Evolutionary conservation across 1,139 yeast genomes (phyloP), one percentile per base, ranked within the genome.

Genomic region (Blastobotrys malaysiensis): DNA sequence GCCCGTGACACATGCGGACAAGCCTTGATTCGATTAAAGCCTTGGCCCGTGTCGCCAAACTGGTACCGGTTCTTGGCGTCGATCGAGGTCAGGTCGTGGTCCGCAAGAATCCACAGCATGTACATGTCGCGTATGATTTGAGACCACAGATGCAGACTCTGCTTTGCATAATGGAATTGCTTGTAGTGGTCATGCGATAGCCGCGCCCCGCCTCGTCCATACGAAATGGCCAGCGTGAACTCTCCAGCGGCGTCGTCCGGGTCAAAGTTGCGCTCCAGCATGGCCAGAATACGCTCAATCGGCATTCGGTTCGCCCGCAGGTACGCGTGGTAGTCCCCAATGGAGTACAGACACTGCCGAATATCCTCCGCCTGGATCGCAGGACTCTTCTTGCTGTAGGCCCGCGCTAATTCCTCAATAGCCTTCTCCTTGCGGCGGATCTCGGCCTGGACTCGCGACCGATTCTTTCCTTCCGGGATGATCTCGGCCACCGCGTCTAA

Each of bases 11-110:
- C 77, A 14, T 76, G 71, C 1, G 91, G 90, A 61, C 90, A 84
- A 1, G 85, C 69, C 66, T 86, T 86, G 53, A 86, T 79, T 58
- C 93, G 77, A 65, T 85, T 84, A 22, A 86, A 73, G 20, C 93
- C 93, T 68, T 85, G 93, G 2, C 91, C 93, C 0, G 91, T 85
- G 55, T 85, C 84, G n/a, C 80, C 74, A 43, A 85, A 70, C 57
- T 77, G 75, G 64, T 86, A 85, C n/a, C 75, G 64, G 20, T 70
- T 65, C 13, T 69, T 70, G 39, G 39, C 39, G 19, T 31, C 16
- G 1, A 82, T 78, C 5, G 67, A 57, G 59, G 82, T 78, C 52
- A 85, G 69, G 65, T 86, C 91, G 43, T 78, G 78, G 63, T 85
- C 93, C 0, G 90, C 88, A 47, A 83, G 75, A 48, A 80, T 81